Base-by-base conservation (phyloP, 1,284 basidiomycete genomes). In the Phlebopus sp. region DNA sequence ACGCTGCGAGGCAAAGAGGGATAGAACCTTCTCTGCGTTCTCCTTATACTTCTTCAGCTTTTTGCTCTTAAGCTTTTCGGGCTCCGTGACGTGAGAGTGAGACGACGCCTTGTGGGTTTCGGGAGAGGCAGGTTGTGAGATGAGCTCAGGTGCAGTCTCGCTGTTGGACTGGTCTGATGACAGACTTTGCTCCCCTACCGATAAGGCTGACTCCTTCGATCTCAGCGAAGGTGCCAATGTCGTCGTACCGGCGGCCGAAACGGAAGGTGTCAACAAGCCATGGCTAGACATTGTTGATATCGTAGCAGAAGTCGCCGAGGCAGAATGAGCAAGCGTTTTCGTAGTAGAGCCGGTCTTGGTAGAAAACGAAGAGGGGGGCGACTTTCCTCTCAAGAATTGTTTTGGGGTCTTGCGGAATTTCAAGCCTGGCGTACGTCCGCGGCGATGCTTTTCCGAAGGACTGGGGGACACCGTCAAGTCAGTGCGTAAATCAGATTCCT, bases 41-140 rank as follows among this genome's bases (percentile, higher is more conserved):
- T 87, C 82, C 68, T 88, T 89, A 70, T 87, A 87, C 69, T 81
- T 89, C 75, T 86, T 86, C 68, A 88, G 64, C 66, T 85, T 87
- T 71, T 80, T 87, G 59, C 69, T 81, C 75, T 78, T 83, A 47
- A 70, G 66, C 59, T 78, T 78, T 66, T 82, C 79, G 15, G 72
- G 69, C 41, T 77, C 77, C 31, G 72, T 69, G 13, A 53, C 50
- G 6, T 61, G 57, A 32, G 67, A 54, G 37, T 37, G 21, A 40
- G 55, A 48, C 7, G 39, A 27, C 23, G 54, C 55, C 51, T 64
- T 72, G 23, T 64, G 59, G 3, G 64, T 69, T 49, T 75, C 73
- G 15, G 69, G 58, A 7, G 60, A 52, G 27, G 50, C 21, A 37
- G 56, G 50, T 23, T 53, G 55, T 4, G 62, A 65, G 34, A 43